Evolutionary conservation across 108 stramenopile species (phyloP).

Genomic region (Cyclotella choctawhatcheeana): DNA sequence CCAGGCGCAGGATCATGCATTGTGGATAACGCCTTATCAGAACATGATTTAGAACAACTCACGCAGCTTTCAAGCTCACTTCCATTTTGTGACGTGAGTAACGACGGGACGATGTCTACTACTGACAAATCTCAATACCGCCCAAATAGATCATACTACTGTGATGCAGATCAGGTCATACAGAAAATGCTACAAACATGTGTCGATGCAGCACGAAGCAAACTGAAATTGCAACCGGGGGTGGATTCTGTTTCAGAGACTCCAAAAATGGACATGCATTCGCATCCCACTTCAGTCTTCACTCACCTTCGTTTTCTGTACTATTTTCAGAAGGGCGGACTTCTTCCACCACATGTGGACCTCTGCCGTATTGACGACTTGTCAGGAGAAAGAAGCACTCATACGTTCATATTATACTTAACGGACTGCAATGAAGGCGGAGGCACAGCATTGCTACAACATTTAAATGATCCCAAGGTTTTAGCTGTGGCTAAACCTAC

Average conservation of each 20-base stretch:
- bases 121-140: constrained; percentile 29
- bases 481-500: constrained; percentile 60
- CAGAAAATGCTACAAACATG: constrained; percentile 31
- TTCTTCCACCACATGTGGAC: constrained; percentile 77
- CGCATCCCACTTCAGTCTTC: constrained; percentile 47
- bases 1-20: constrained; percentile 81
- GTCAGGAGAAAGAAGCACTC: constrained; percentile 65
- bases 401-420: constrained; percentile 83
- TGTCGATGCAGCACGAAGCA: constrained; percentile 25
- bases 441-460: constrained; percentile 66
- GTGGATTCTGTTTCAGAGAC: background rate
- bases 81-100: constrained; percentile 46
- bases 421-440: constrained; percentile 66
- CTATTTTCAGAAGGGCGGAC: constrained; percentile 55
- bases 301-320: constrained; percentile 78
- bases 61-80: constrained; percentile 50
- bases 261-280: background rate
- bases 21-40: constrained; percentile 61
- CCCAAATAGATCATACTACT: constrained; percentile 69
- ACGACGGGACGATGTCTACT: constrained; percentile 32
- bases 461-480: constrained; percentile 47
- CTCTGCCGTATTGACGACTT: constrained; percentile 62
- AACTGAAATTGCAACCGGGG: background rate
- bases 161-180: constrained; percentile 64
- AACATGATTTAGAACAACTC: constrained; percentile 45